Conservation (phyloP, 495 filamentous ascomycete genomes). For the Hypoxylon lienhwacheense region DNA sequence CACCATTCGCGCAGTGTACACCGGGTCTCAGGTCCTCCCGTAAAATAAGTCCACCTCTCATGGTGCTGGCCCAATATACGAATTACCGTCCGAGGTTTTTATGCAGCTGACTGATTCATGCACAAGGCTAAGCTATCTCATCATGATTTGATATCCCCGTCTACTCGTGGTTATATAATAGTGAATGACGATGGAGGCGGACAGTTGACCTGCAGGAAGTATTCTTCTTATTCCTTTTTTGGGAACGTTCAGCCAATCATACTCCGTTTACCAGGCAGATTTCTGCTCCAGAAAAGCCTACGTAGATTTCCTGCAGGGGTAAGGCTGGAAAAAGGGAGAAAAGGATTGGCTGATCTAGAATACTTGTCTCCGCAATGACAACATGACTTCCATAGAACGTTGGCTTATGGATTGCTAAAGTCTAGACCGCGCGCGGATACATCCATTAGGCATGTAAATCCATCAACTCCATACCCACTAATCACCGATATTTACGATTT, state of each 20-base stretch:
- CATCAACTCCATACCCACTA: too few species aligned
- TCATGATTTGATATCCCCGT: too few species aligned
- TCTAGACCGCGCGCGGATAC: slow-evolving; percentile 24
- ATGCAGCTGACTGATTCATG: background rate
- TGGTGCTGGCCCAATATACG: slow-evolving; percentile 7
- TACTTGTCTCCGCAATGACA: slow-evolving; percentile 24
- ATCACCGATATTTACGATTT: slow-evolving; percentile 10
- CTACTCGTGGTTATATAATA: slow-evolving; percentile 15
- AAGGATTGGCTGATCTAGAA: slow-evolving; percentile 3
- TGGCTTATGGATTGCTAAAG: slow-evolving; percentile 22
- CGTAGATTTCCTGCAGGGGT: slow-evolving; percentile 22
- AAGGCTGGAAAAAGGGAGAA: background rate
- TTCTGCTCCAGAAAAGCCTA: slow-evolving; percentile 12
- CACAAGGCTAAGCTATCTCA: slow-evolving; percentile 12
- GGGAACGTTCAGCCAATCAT: slow-evolving; percentile 27
- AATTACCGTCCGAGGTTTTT: slow-evolving; percentile 22
- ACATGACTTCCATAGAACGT: slow-evolving; percentile 26
- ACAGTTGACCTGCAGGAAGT: slow-evolving; percentile 20
- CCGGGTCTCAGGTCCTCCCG: background rate
- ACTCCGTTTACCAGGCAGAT: background rate
- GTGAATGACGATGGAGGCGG: slow-evolving; percentile 4
- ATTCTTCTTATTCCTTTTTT: slow-evolving; percentile 29
- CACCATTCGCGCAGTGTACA: slow-evolving; percentile 15
- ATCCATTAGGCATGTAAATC: too few species aligned
- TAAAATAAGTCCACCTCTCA: background rate